Evolutionary conservation across 306 rosid species (phyloP), one percentile per base, ranked within the genome.

Genomic region (Cyamopsis tetragonoloba): DNA sequence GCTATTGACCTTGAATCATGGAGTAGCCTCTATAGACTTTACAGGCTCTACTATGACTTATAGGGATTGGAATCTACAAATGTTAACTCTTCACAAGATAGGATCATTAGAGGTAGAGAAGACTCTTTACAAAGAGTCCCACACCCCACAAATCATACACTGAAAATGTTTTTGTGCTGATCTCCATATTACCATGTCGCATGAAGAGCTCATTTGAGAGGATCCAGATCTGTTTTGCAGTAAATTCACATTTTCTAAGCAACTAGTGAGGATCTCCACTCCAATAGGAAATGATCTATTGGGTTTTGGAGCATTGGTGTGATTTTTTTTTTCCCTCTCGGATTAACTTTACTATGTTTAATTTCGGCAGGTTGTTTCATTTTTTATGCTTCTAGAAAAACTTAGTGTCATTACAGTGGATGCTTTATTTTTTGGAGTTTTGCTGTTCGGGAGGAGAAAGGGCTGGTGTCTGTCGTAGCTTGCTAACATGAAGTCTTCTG

Each of bases 221-320:
- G 10, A 43, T 63, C 50, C 26, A 0, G 5, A 54, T 55, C 37
- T 14, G 2, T 12, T 43, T 30, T 35, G 30, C 20, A 7, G 31
- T 11, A 57, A 47, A 68, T 19, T 66, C 35, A 7, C 27, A 24
- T 53, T 68, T 51, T 46, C 50, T 62, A 10, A 68, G 44, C 10
- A 31, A 5, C 64, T 15, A 54, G 30, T 53, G 54, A 49, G 41
- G 27, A 68, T 62, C 46, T 67, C 54, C 23, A 12, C 46, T 67
- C 54, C 23, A 12, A 19, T 14, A 59, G 62, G 39, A 37, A 37
- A 37, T 79, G 23, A 46, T 73, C 47, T 17, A 19, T 62, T 54
- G 24, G 32, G 28, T 13, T 57, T 35, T 37, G 31, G 41, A 66
- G 4, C 0, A 38, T 14, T 20, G 17, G 20, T 48, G 28, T 61